Evolutionary conservation across 2,329 filamentous ascomycete genomes (phyloP), one percentile per base, ranked within the genome.

Genomic region (Xylaria sp.): DNA sequence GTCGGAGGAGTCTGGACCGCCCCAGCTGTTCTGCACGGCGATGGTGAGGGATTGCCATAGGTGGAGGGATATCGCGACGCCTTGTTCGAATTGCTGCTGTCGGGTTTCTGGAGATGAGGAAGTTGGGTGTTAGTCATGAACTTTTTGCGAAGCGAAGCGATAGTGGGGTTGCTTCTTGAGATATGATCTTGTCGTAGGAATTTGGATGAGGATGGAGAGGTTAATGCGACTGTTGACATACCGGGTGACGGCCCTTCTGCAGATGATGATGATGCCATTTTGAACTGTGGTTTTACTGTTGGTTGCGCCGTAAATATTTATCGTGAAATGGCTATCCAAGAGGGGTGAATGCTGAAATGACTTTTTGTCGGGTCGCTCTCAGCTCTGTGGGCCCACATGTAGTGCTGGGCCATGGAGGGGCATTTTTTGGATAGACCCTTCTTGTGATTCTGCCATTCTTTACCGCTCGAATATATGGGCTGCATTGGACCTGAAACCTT

Each of bases 11-110:
- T 93, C 90, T 46, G 93, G 89, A 2, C 95, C 96, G 75, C 95
- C 96, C 91, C 94, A 97, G 81, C 89, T 86, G 79, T 93, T 93
- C 78, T 92, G 88, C 52, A 97, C 93, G 55, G 96, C 93, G 77
- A 97, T 89, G 57, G 91, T 91, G 62, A 99, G 90, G 36, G 93
- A 91, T 8, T 92, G 90, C 96, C 96, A 99, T 77, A 92, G 88
- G 83, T 94, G 90, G 72, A 99, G 89, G 50, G 91, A 84, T 78
- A 96, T 91, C 78, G 93, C 93, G 74, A 97, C 91, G 77, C 89
- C 92, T 76, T 96, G 91, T 79, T 98, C 96, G 83, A 98, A 93
- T 76, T 89, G 86, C 72, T 85, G 81, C 77, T 90, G 86, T 74
- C 86, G 85, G 74, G 82, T 81, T 75, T 85, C 86, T 87, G 74